A percentile compares a stretch with the other conserved stretches of the same genome.
These are phyloP conservation scores for Piedraia hortae DNA, from an alignment of 2,329 filamentous ascomycete genomes.

Conservation along the genomic window DNA sequence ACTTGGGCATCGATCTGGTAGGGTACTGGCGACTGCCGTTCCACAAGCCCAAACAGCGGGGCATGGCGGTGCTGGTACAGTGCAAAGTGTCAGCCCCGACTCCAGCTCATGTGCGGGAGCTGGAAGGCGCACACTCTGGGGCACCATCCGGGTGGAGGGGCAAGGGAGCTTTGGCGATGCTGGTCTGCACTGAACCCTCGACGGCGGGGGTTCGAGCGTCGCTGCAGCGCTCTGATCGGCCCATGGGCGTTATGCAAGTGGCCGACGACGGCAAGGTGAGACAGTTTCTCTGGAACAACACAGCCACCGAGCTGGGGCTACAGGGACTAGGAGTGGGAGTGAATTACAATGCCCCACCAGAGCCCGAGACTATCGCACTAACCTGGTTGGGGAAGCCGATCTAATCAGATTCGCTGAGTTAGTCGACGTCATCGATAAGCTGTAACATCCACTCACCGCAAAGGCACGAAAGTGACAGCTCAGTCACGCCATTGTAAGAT, in stretches of 20 bases:
- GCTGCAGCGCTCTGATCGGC: conserved; percentile 35
- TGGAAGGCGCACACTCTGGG: conserved; percentile 50
- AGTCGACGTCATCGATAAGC: background rate
- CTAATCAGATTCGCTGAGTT: background rate
- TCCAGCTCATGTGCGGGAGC: conserved; percentile 39
- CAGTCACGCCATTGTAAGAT: too few species aligned
- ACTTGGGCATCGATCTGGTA: conserved; percentile 47
- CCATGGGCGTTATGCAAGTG: conserved; percentile 44
- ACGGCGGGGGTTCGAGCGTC: conserved; percentile 57
- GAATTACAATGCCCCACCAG: conserved; percentile 3
- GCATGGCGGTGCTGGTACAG: conserved; percentile 26
- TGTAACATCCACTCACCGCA: background rate
- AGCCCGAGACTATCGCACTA: conserved; percentile 5
- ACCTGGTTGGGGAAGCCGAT: conserved; percentile 9
- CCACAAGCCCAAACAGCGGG: conserved; percentile 2
- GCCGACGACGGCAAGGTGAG: conserved; percentile 26
- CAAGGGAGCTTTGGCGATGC: conserved; percentile 35
- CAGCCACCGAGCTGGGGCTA: conserved; percentile 33
- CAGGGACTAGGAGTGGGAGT: conserved; percentile 19
- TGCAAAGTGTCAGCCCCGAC: conserved; percentile 33
- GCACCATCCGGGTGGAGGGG: conserved; percentile 48
- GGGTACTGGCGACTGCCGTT: conserved; percentile 37
- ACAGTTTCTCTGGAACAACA: conserved; percentile 48
- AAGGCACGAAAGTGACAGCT: too few species aligned
- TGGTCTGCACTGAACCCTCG: conserved; percentile 40